Evolutionary conservation across 2,329 filamentous ascomycete genomes (phyloP).

Genomic region (Aspergillus ruber): DNA sequence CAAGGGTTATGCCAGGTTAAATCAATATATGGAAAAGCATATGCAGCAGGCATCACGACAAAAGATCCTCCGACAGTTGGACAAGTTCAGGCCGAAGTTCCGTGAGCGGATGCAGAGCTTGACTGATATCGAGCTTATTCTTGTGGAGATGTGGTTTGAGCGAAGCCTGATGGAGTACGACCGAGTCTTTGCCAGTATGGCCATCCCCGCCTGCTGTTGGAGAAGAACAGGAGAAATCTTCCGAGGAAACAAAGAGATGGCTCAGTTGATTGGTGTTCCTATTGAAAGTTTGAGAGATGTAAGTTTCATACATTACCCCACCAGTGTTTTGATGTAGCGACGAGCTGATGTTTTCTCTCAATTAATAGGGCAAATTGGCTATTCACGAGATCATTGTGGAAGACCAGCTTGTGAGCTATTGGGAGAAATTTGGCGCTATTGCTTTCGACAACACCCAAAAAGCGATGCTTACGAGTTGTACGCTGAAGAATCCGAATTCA

Average conservation of each 20-base stretch:
- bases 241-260: constrained; percentile 97
- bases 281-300: constrained; percentile 89
- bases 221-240: constrained; percentile 95
- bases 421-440: constrained; percentile 98
- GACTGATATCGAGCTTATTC: constrained; percentile 88
- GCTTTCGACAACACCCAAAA: constrained; percentile 93
- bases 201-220: constrained; percentile 96
- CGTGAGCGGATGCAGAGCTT: constrained; percentile 87
- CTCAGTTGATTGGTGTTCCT: constrained; percentile 85
- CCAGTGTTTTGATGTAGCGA: neutral
- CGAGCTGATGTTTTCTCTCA: constrained; percentile 5
- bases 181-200: constrained; percentile 97
- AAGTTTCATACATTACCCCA: constrained; percentile 35
- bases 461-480: constrained; percentile 88
- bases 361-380: constrained; percentile 73
- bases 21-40: constrained; percentile 85
- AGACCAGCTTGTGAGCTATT: constrained; percentile 91
- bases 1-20: constrained; percentile 84
- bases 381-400: constrained; percentile 94
- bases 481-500: constrained; percentile 73
- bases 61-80: constrained; percentile 84
- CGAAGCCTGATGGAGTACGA: constrained; percentile 95
- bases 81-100: constrained; percentile 92
- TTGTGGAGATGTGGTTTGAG: constrained; percentile 99
- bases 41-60: constrained; percentile 76